A percentile compares a stretch with the other conserved stretches of the same genome.
Conservation (phyloP, 305 asterid genomes). For the Solanum chacoense region DNA sequence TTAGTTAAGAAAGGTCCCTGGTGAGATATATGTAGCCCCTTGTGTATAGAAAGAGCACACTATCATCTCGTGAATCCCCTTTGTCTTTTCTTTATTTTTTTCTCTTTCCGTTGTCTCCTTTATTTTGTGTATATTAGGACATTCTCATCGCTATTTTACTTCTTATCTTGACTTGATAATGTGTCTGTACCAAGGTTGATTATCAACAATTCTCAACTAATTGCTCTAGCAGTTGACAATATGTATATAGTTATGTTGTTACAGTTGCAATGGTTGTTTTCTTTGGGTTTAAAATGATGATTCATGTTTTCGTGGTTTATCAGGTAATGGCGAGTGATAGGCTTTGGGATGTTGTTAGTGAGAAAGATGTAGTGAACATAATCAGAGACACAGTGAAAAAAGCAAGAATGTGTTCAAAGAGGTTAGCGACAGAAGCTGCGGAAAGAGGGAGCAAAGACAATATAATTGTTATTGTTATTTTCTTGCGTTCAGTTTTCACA, state of each 20-base stretch:
- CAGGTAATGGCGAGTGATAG: conserved; percentile 95
- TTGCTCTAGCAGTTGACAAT: neutral
- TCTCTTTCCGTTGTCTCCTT: neutral
- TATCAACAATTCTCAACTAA: neutral
- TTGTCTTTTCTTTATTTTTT: neutral
- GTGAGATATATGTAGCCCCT: neutral
- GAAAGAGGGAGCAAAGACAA: conserved; percentile 83
- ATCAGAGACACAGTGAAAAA: conserved; percentile 82
- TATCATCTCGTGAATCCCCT: neutral
- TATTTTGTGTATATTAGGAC: neutral
- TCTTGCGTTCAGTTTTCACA: conserved; percentile 71
- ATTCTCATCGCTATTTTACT: neutral
- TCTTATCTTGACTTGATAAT: neutral
- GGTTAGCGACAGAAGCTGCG: conserved; percentile 77
- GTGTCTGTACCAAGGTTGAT: neutral
- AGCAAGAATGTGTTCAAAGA: conserved; percentile 85
- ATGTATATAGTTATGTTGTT: neutral
- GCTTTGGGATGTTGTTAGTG: conserved; percentile 77
- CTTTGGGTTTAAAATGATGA: neutral
- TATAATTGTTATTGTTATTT: conserved; percentile 65
- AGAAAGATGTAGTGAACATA: conserved; percentile 56
- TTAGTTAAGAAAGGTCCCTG: neutral
- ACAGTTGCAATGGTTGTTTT: neutral
- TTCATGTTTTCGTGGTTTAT: neutral
- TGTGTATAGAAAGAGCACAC: neutral